Percentiles rank a stretch among this genome's conserved stretches.
Conservation (phyloP, 257 asterid genomes). For the Fraxinus anomala region DNA sequence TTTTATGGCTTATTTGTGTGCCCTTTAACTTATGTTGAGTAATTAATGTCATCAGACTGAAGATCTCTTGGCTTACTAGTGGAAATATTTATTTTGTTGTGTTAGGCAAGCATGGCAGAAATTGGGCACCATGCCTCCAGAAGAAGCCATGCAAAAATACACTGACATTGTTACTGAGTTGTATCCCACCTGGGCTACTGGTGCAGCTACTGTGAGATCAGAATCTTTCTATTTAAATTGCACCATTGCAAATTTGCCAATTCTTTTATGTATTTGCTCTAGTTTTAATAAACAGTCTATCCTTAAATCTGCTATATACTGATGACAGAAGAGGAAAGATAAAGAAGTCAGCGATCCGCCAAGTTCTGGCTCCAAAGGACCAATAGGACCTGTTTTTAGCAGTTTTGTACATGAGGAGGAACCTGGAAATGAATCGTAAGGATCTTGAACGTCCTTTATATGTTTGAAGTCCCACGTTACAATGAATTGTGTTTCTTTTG, state of each 20-base stretch:
- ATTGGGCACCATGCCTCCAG: slow-evolving; percentile 94
- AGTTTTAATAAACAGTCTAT: slow-evolving; percentile 17
- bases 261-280: slow-evolving; percentile 2
- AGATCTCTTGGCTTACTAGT: slow-evolving; percentile 25
- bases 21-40: slow-evolving; percentile 3
- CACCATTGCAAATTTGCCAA: slow-evolving; percentile 8
- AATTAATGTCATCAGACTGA: not conserved
- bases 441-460: slow-evolving; percentile 28
- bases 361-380: slow-evolving; percentile 61
- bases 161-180: slow-evolving; percentile 75
- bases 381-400: slow-evolving; percentile 99
- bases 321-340: slow-evolving; percentile 54
- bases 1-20: slow-evolving; percentile 1
- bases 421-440: slow-evolving; percentile 78
- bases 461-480: not conserved
- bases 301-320: slow-evolving; percentile 12
- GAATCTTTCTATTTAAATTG: slow-evolving; percentile 28
- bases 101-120: slow-evolving; percentile 97
- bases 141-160: slow-evolving; percentile 96
- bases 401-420: slow-evolving; percentile 76
- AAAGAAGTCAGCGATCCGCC: slow-evolving; percentile 42
- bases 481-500: not conserved
- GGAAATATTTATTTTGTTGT: slow-evolving; percentile 29
- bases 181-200: slow-evolving; percentile 83
- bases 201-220: slow-evolving; percentile 60